Conservation (phyloP, 2,329 filamentous ascomycete genomes). For the Pseudogymnoascus sp. region DNA sequence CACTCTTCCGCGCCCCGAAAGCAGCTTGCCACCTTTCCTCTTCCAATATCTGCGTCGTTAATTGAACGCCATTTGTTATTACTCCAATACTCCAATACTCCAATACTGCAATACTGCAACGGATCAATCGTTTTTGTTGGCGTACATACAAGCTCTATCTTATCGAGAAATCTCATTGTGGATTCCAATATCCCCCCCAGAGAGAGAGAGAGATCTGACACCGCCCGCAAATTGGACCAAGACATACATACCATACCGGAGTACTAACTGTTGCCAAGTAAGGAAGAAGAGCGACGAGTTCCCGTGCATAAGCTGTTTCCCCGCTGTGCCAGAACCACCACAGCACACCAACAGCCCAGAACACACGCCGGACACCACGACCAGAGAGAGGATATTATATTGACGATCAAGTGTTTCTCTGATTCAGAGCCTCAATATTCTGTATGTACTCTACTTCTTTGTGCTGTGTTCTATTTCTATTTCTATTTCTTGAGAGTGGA, state of each 20-base stretch:
- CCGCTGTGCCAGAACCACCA: not conserved
- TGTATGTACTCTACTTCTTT: not conserved
- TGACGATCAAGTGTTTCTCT: not conserved
- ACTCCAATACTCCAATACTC: not conserved
- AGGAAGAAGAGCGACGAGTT: not conserved
- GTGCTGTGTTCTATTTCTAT: not conserved
- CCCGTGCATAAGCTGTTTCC: not conserved
- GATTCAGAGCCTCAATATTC: not conserved
- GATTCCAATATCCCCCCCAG: not conserved
- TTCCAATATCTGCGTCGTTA: not conserved
- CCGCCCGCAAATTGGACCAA: not conserved
- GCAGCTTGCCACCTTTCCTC: not conserved
- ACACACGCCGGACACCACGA: not conserved
- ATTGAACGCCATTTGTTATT: not conserved
- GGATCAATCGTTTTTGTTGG: not conserved
- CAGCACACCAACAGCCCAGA: not conserved
- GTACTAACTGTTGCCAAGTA: not conserved
- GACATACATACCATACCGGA: not conserved
- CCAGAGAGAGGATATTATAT: not conserved
- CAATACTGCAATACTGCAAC: not conserved
- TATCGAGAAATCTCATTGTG: not conserved
- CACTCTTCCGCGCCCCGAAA: constrained; percentile 1
- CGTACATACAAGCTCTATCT: not conserved
- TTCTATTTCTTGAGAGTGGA: not conserved
- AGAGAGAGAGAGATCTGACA: not conserved